A percentile compares a stretch with the other conserved stretches of the same genome.
Evolutionary conservation across 2,329 filamentous ascomycete species (phyloP).

Genomic region (Aaosphaeria arxii): DNA sequence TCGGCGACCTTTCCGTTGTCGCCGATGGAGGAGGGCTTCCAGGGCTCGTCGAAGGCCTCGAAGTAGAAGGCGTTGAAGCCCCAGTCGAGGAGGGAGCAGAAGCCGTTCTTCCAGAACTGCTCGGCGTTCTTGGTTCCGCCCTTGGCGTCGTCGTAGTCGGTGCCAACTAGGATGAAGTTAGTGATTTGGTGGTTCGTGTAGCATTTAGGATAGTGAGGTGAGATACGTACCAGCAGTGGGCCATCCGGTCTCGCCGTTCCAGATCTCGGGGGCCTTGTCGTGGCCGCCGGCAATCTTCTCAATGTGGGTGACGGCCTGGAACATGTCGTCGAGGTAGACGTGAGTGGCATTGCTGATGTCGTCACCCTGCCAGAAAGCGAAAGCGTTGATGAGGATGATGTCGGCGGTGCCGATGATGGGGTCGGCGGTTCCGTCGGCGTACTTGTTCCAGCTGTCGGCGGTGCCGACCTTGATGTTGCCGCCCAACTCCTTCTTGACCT

Average conservation of each 20-base stretch:
- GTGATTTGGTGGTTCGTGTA: background rate
- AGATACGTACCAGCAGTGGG: constrained; percentile 48
- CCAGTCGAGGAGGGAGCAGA: constrained; percentile 64
- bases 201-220: background rate
- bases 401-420: constrained; percentile 61
- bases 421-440: constrained; percentile 65
- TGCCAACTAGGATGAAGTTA: constrained; percentile 47
- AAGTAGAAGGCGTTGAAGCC: constrained; percentile 70
- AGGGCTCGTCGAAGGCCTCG: constrained; percentile 70
- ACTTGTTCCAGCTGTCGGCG: constrained; percentile 73
- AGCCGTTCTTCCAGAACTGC: constrained; percentile 59
- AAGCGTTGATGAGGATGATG: constrained; percentile 65
- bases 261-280: constrained; percentile 57
- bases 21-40: constrained; percentile 64
- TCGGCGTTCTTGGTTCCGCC: constrained; percentile 59
- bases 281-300: constrained; percentile 55
- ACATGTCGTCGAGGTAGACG: constrained; percentile 66
- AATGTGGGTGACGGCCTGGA: constrained; percentile 61
- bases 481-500: constrained; percentile 56
- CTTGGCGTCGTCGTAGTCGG: constrained; percentile 59
- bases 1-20: constrained; percentile 60
- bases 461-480: constrained; percentile 58
- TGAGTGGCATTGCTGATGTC: constrained; percentile 56
- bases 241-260: constrained; percentile 69
- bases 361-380: constrained; percentile 70